Conservation (phyloP, 2,329 filamentous ascomycete genomes). For the Geosmithia putterillii region DNA sequence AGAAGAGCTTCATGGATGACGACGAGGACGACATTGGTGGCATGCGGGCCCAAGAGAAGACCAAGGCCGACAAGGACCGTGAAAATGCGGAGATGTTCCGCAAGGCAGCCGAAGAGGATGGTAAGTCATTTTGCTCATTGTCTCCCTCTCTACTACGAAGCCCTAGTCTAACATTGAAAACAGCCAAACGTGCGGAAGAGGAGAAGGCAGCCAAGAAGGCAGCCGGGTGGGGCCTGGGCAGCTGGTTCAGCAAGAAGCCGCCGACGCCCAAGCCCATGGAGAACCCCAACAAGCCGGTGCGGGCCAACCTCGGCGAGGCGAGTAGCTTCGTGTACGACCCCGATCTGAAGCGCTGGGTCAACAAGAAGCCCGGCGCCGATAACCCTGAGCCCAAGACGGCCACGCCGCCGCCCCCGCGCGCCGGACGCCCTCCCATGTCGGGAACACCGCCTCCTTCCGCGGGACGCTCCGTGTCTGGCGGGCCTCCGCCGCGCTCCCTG, state of each 20-base stretch:
- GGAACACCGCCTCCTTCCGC: slow-evolving; percentile 35
- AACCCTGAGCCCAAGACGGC: slow-evolving; percentile 45
- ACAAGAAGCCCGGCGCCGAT: slow-evolving; percentile 75
- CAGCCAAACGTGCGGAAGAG: slow-evolving; percentile 48
- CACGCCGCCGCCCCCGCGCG: slow-evolving; percentile 69
- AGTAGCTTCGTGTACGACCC: slow-evolving; percentile 90
- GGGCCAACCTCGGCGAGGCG: slow-evolving; percentile 87
- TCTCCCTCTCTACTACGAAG: not conserved
- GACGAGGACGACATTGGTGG: slow-evolving; percentile 60
- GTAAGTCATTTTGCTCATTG: slow-evolving; percentile 25
- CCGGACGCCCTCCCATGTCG: slow-evolving; percentile 38
- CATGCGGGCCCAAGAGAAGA: slow-evolving; percentile 39
- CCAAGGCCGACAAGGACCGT: slow-evolving; percentile 56
- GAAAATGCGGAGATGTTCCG: slow-evolving; percentile 79
- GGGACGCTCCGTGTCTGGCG: slow-evolving; percentile 8
- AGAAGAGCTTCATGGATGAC: slow-evolving; percentile 72
- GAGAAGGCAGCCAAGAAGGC: slow-evolving; percentile 37
- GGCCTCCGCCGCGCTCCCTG: slow-evolving; percentile 12
- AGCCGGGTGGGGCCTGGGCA: slow-evolving; percentile 73
- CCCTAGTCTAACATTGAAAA: slow-evolving; percentile 6
- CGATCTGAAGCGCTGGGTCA: slow-evolving; percentile 95
- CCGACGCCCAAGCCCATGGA: slow-evolving; percentile 17
- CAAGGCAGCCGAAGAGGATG: slow-evolving; percentile 67
- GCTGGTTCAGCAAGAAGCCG: slow-evolving; percentile 70
- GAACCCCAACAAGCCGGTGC: slow-evolving; percentile 53